phyloP scores from a whole-genome alignment of 2,329 filamentous ascomycete species.

The Alternaria ethzedia region DNA sequence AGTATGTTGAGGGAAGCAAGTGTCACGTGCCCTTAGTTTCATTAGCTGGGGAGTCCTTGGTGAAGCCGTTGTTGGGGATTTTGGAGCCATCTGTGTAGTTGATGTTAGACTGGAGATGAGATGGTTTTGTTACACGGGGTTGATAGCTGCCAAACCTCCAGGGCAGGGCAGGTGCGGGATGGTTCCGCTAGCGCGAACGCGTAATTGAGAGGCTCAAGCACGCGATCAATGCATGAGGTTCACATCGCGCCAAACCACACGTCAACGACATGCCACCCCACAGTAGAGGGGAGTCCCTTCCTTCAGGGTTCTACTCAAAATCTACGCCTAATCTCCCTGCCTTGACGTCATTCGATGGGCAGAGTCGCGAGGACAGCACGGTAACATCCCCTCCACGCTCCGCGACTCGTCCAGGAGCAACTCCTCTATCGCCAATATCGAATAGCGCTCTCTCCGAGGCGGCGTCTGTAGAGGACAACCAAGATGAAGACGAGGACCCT shows the following conservation, averaged over 20 bases:
- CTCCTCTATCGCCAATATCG: slow-evolving; percentile 26
- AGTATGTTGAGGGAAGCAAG: neutral
- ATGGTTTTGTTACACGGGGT: neutral
- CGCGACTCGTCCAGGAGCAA: slow-evolving; percentile 13
- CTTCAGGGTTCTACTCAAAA: slow-evolving; percentile 53
- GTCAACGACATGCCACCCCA: slow-evolving; percentile 51
- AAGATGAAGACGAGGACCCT: slow-evolving; percentile 20
- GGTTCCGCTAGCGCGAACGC: slow-evolving; percentile 12
- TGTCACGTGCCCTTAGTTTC: neutral
- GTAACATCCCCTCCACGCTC: slow-evolving; percentile 11
- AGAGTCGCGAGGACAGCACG: slow-evolving; percentile 1
- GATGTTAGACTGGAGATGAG: neutral
- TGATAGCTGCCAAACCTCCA: neutral
- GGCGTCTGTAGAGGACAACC: slow-evolving; percentile 35
- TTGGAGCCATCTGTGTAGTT: neutral
- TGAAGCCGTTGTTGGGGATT: rapidly evolving
- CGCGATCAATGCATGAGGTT: slow-evolving; percentile 23
- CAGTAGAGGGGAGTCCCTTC: slow-evolving; percentile 50
- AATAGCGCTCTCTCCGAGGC: slow-evolving; percentile 45
- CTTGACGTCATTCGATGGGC: slow-evolving; percentile 40
- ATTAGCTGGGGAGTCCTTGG: neutral
- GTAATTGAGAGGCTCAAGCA: slow-evolving; percentile 20
- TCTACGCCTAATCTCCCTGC: slow-evolving; percentile 57
- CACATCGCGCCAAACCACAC: slow-evolving; percentile 1
- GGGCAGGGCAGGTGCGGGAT: neutral